phyloP scores from a whole-genome alignment of 331 rosid species.

The Prunus yedoensis region DNA sequence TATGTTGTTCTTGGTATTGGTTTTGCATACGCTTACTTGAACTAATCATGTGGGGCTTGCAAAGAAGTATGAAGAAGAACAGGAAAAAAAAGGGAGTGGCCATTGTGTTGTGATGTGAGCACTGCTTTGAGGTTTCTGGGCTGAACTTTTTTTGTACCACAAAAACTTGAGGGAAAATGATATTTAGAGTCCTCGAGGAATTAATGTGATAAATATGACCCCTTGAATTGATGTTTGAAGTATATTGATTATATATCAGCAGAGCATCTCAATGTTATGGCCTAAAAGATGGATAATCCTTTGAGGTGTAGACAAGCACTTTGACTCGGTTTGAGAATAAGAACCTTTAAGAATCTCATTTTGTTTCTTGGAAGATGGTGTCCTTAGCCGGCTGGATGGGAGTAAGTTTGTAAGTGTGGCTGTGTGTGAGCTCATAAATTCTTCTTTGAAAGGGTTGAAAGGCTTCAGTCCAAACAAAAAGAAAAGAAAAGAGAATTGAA shows the following conservation, averaged over 20 bases:
- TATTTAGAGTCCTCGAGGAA: background rate
- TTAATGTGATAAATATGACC: background rate
- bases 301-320: background rate
- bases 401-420: background rate
- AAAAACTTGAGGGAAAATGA: background rate
- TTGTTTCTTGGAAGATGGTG: background rate
- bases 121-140: background rate
- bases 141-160: no score
- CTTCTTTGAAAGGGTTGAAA: background rate
- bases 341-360: background rate
- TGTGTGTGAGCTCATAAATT: background rate
- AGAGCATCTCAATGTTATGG: background rate
- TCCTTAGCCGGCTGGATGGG: background rate
- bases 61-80: background rate
- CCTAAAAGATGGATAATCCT: background rate
- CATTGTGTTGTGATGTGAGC: background rate
- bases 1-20: background rate
- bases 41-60: background rate
- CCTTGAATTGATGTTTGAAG: background rate
- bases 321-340: slow-evolving; percentile 1
- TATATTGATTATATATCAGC: background rate
- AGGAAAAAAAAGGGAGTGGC: background rate
- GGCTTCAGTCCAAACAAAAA: no score
- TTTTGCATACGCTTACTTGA: slow-evolving; percentile 2
- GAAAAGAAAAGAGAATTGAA: no score